phyloP scores from a whole-genome alignment of 176 grass and related monocot genomes.

The Oryza glaberrima region DNA sequence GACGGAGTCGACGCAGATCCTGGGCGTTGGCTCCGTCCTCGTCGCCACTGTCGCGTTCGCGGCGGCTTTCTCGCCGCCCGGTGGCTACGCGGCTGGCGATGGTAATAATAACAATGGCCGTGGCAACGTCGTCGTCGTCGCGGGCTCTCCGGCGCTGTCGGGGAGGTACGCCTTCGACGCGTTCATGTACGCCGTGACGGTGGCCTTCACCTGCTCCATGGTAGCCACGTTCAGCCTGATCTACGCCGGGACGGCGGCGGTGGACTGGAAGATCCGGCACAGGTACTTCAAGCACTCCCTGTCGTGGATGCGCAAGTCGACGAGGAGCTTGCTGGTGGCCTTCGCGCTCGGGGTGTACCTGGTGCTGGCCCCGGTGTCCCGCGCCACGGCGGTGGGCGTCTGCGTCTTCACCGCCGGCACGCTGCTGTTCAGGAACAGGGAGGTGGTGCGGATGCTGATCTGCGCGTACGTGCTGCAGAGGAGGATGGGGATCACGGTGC shows the following conservation, averaged over 20 bases:
- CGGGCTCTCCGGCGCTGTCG: conserved; percentile 31
- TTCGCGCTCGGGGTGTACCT: conserved; percentile 10
- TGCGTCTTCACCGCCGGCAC: background rate
- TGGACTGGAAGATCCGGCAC: background rate
- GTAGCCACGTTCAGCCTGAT: conserved; percentile 31
- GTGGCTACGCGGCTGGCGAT: conserved; percentile 4
- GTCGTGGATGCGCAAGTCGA: background rate
- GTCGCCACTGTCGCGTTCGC: conserved; percentile 44
- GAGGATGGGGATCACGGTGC: background rate
- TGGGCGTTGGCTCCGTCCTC: conserved; percentile 33
- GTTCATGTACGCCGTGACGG: conserved; percentile 20
- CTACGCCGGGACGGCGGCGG: background rate
- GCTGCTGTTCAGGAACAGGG: conserved; percentile 1
- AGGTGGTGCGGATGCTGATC: background rate
- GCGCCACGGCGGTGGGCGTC: background rate
- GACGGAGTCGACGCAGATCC: background rate
- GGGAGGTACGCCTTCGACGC: conserved; percentile 26
- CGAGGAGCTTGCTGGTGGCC: background rate
- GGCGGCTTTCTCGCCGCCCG: conserved; percentile 32
- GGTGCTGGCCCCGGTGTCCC: background rate
- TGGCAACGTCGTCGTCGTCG: no score
- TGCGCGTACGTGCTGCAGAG: background rate
- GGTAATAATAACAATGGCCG: background rate
- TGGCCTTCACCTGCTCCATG: conserved; percentile 18
- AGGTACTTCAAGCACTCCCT: background rate